Base-by-base conservation (phyloP, 2,329 filamentous ascomycete species). In the Fusarium sp. region DNA sequence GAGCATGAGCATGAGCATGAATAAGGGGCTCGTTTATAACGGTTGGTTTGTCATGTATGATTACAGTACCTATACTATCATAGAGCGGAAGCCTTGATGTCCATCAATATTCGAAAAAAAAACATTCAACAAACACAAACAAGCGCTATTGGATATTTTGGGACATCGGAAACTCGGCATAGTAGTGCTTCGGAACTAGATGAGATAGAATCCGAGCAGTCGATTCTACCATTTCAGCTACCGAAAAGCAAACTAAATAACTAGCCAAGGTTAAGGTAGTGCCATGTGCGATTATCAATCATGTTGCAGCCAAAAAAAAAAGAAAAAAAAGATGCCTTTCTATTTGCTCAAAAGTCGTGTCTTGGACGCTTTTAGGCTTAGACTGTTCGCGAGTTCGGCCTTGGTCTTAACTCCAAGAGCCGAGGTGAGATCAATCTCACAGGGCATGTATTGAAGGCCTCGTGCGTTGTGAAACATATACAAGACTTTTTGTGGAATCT, bases 321-420 rank as follows among this genome's bases (percentile, higher is more conserved):
- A n/a, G n/a, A n/a, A n/a, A n/a, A n/a, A n/a, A 39, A 27, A 25
- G 23, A 25, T 25, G 4, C 23, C 23, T 25, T 25, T 25, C 23
- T 25, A 25, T 25, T 25, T 25, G 23, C 6, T 25, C 23, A 25
- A 21, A 37, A 29, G 37, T 32, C 15, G 11, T n/a, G 10, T 36
- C 15, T 8, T 23, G 25, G 27, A 46, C 55, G 25, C 9, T 25
- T 25, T 55, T 43, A 31, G 55, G 49, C 29, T 45, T 60, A 55
- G 56, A 27, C 33, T 43, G 23, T 54, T 68, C 67, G 67, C 67
- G 63, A 41, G 23, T 61, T 70, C 65, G 67, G 67, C 57, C 50
- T 64, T 64, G 33, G 44, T 27, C 51, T 67, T 70, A 61, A 68
- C 47, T 67, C 53, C 57, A 54, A 44, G 38, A 25, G 49, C 48